Evolutionary conservation across 2,329 filamentous ascomycete species (phyloP).

Genomic region (Claviceps sp.): DNA sequence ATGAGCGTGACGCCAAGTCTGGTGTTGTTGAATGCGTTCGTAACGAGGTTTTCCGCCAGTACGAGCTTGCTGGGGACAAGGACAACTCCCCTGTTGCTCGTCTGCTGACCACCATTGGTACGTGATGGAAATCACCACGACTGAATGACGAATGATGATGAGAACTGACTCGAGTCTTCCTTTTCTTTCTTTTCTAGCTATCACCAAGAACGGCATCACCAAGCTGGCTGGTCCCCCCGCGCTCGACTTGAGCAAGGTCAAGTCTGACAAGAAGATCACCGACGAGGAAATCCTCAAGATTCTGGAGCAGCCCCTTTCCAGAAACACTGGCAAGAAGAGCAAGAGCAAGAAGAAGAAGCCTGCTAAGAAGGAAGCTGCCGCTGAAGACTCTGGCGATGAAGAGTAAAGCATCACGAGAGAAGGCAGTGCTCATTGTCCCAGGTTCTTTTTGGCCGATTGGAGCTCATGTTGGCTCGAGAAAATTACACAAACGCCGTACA

Average conservation of each 20-base stretch:
- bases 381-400: constrained; percentile 16
- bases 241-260: constrained; percentile 67
- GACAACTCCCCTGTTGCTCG: constrained; percentile 74
- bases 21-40: constrained; percentile 95
- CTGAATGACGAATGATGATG: constrained; percentile 21
- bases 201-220: constrained; percentile 94
- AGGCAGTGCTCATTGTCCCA: neutral
- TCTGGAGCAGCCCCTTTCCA: constrained; percentile 72
- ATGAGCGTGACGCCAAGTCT: constrained; percentile 90
- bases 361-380: constrained; percentile 30
- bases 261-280: constrained; percentile 95
- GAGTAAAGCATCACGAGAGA: constrained; percentile 7
- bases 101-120: constrained; percentile 85
- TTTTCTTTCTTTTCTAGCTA: constrained; percentile 32
- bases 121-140: constrained; percentile 24
- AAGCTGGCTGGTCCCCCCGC: constrained; percentile 66
- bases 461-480: neutral
- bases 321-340: constrained; percentile 87
- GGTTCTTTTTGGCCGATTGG: neutral
- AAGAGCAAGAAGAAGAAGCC: constrained; percentile 61
- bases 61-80: constrained; percentile 91
- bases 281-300: constrained; percentile 94
- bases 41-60: constrained; percentile 82
- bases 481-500: neutral
- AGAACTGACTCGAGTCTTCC: neutral